A percentile compares a stretch with the other conserved stretches of the same genome.
Conservation (phyloP, 306 rosid genomes). For the Astragalus glycyphyllos region DNA sequence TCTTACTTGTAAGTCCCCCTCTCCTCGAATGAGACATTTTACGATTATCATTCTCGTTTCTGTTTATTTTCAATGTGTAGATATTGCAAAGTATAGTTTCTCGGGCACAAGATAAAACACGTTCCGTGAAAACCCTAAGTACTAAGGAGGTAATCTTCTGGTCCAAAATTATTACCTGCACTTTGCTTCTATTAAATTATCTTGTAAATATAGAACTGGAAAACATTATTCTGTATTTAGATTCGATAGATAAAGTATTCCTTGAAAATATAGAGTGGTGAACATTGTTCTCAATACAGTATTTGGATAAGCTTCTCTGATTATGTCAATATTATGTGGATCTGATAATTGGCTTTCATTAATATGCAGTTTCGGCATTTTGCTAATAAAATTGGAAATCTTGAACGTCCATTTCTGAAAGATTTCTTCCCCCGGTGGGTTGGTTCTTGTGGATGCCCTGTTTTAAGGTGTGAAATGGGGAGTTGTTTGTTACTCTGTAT, state of each 20-base stretch:
- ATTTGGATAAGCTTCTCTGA: constrained; percentile 2
- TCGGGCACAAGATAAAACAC: constrained; percentile 81
- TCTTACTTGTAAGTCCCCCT: not conserved
- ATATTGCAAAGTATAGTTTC: constrained; percentile 92
- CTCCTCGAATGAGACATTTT: constrained; percentile 31
- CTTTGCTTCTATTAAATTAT: constrained; percentile 5
- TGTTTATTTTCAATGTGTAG: constrained; percentile 49
- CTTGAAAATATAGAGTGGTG: not conserved
- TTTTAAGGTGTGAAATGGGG: constrained; percentile 67
- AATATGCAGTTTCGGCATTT: constrained; percentile 93
- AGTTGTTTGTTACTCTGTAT: constrained; percentile 30
- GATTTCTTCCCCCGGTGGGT: constrained; percentile 99
- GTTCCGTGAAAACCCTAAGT: constrained; percentile 73
- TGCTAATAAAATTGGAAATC: constrained; percentile 96
- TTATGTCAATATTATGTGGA: constrained; percentile 12
- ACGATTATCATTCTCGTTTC: constrained; percentile 26
- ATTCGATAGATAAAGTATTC: constrained; percentile 5
- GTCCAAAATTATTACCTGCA: not conserved
- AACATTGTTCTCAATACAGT: not conserved
- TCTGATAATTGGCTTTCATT: constrained; percentile 23
- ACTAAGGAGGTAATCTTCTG: constrained; percentile 84
- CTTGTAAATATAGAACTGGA: constrained; percentile 8
- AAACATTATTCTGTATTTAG: not conserved
- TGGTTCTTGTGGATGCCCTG: constrained; percentile 89
- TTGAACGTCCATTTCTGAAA: constrained; percentile 98